Base-by-base conservation (phyloP, 257 asterid genomes). In the Rhazya stricta region DNA sequence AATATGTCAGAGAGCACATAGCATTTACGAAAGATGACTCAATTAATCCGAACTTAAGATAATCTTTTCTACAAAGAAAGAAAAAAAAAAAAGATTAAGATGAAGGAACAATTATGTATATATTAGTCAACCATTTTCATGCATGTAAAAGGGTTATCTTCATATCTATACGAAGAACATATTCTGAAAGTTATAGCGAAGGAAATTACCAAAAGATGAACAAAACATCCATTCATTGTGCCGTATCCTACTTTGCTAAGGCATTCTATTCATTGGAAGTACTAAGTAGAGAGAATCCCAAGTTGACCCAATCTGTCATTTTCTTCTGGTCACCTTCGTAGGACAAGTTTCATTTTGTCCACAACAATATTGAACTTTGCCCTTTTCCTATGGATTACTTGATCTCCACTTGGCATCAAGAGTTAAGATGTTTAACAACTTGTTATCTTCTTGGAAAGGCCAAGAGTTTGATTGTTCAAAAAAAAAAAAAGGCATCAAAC, bases 401-500 rank as follows among this genome's bases (percentile, higher is more conserved):
- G 19, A 27, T 16, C 51, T 27, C 77, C 58, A 42, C 29, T 58
- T 74, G 70, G 25, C 70, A 29, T 25, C 6, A 29, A 10, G 21
- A 39, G 7, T 39, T 39, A 3, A 9, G 1, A 43, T 16, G 56
- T 7, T 6, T 4, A 37, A 61, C 36, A 48, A 61, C 29, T 54
- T 54, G 7, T 5, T 29, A 23, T 12, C 21, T 1, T 23, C 65
- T 19, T 4, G 3, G 23, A 9, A 29, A 29, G 45, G 4, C 37
- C 12, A 54, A 51, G 41, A n/a, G 2, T 36, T 63, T 29, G 16
- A 39, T 15, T 23, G 32, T 21, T 23, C 4, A 9, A 74, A 36
- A 74, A 77, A 58, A 88, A 9, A 74, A 36, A 74, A 77, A 58
- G 89, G 93, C 45, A 89, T 89, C 89, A 36, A 79, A 79, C 72